phyloP scores from a whole-genome alignment of 345 rosid species.

The Atalantia buxifolia region DNA sequence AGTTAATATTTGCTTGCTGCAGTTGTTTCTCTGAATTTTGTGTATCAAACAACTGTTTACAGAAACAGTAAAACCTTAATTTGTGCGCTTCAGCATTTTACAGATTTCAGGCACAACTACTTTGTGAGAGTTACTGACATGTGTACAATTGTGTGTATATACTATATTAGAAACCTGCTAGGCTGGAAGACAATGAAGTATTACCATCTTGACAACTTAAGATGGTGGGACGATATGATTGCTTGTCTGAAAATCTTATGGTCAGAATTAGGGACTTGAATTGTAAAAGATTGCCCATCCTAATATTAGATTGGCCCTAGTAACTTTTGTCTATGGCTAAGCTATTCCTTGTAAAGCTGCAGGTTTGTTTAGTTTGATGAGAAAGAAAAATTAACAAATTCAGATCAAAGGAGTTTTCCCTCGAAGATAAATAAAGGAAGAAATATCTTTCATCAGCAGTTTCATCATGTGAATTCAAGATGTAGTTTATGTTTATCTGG shows the following conservation, averaged over 20 bases:
- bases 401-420: background rate
- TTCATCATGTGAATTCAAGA: background rate
- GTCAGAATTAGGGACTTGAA: background rate
- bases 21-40: background rate
- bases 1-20: background rate
- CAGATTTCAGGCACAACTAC: background rate
- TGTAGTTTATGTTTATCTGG: background rate
- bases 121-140: background rate
- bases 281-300: background rate
- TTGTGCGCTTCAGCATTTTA: background rate
- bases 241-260: background rate
- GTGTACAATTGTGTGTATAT: background rate
- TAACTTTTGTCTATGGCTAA: background rate
- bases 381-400: background rate
- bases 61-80: background rate
- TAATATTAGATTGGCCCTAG: background rate
- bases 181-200: background rate
- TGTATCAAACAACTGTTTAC: background rate
- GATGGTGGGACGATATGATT: background rate
- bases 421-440: background rate
- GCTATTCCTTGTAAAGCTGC: background rate
- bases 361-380: background rate
- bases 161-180: background rate
- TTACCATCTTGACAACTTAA: background rate
- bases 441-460: background rate